Evolutionary conservation across 2,329 filamentous ascomycete species (phyloP), one percentile per base, ranked within the genome.

Genomic region (Pyrenochaeta sp.): DNA sequence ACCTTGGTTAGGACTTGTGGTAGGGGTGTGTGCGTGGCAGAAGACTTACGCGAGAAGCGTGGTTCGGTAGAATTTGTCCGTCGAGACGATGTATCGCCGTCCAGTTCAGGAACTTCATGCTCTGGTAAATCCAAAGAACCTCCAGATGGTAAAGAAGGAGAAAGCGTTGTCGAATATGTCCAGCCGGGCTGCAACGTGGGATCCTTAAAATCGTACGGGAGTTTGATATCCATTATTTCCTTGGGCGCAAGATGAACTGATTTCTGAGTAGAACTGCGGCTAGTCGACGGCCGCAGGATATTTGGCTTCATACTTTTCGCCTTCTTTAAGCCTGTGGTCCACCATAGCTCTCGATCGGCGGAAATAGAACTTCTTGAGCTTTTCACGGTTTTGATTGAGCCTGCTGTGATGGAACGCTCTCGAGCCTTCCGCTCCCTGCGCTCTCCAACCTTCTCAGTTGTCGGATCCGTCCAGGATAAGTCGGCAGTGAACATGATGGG

Each of bases 401-500:
- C 56, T 15, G 69, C 58, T 14, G 62, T 56, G 31, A 47, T 54
- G 17, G 66, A 54, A n/a, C 58, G 60, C 51, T 74, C 63, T 49
- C 58, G 63, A 21, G 67, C 66, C 42, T 68, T 75, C 35, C 75
- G 64, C 51, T 77, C 70, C 51, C 61, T 67, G 9, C 73, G 68
- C 53, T 74, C 60, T n/a, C 75, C 75, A 35, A 77, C 70, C 39
- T 65, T 75, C 57, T 77, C 74, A n/a, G 63, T 63, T 32, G 55
- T 60, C 21, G 64, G 60, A 45, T 72, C 67, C 4, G 56, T 64
- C 75, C 75, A 76, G 17, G 73, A 72, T 18, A 77, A 58, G 58
- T 77, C 75, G 44, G 74, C 73, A 41, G 71, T 54, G 48, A 77
- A 77, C 75, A 77, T 77, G 30, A 23, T 68, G 39, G 49, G 15